A percentile compares a stretch with the other conserved stretches of the same genome.
These are phyloP conservation scores for Acacia confusa DNA, from an alignment of 306 rosid genomes.

Conservation along the genomic window DNA sequence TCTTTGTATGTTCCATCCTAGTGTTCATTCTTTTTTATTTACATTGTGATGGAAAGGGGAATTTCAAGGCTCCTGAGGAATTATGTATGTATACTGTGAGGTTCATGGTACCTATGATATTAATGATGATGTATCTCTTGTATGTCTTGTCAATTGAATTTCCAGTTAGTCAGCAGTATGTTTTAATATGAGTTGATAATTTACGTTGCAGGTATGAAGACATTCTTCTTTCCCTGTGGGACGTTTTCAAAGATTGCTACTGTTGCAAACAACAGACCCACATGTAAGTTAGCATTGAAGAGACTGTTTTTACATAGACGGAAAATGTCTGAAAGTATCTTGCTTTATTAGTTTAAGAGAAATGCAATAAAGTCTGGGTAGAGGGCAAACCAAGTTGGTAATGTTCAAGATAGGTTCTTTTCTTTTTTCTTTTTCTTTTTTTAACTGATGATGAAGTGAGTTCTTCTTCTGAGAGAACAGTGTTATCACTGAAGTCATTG, in stretches of 20 bases:
- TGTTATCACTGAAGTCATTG: neutral
- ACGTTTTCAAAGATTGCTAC: conserved; percentile 85
- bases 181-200: neutral
- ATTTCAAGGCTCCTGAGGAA: neutral
- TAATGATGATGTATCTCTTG: neutral
- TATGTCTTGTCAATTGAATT: conserved; percentile 25
- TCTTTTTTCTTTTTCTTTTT: too few species aligned
- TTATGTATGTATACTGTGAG: conserved; percentile 16
- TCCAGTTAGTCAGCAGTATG: neutral
- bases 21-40: conserved; percentile 15
- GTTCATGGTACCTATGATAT: conserved; percentile 10
- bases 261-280: conserved; percentile 78
- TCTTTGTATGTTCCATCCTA: conserved; percentile 64
- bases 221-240: conserved; percentile 90
- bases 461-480: neutral
- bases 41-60: neutral
- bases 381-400: neutral
- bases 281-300: conserved; percentile 63
- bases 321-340: neutral
- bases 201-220: conserved; percentile 72
- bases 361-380: neutral
- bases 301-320: neutral
- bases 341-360: neutral
- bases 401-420: conserved; percentile 1
- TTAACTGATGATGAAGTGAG: conserved; percentile 1